Evolutionary conservation across 495 filamentous ascomycete species (phyloP), one percentile per base, ranked within the genome.

Genomic region (Echria macrotheca): DNA sequence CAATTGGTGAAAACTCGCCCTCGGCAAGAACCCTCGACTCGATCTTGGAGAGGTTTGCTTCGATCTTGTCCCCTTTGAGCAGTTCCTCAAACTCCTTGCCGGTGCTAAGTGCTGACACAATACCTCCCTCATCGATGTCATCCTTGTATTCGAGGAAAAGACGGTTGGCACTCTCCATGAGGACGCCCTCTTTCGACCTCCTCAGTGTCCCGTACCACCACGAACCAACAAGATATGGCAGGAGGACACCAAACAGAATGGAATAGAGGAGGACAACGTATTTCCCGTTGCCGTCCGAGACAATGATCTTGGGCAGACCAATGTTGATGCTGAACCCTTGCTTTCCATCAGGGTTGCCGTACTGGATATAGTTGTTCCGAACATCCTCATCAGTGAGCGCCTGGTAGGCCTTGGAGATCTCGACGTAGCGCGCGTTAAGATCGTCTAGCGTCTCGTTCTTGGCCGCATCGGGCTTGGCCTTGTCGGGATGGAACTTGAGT

Each of bases 121-220:
- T 80, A 31, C 84, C 89, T 45, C 86, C 84, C 53, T 88, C 84
- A 38, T 84, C 77, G 52, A 89, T 85, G 49, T 80, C 74, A 22
- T 96, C 89, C 47, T 87, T 79, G 70, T 93, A 97, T 61, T 93
- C 89, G 48, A 81, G 82, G 77, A 98, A 96, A 31, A 98, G 80
- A 47, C 87, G 87, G 57, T 93, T 93, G 47, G 93, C 90, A 64
- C 86, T 96, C 55, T 89, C 87, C 47, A 95, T 83, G 29, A 95
- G 75, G 24, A 97, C 85, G 53, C 85, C 84, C 69, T 98, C 93
- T 67, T 88, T 93, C 15, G 93, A 96, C 62, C 87, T 77, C 39
- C 83, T 77, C 63, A 95, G 89, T 5, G 89, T 95, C 44, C 93
- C 93, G 64, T 97, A 98, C 93, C 93, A 98, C 93, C 93, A 98